Conservation (phyloP, 2,329 filamentous ascomycete species). For the Laburnicola sp. region DNA sequence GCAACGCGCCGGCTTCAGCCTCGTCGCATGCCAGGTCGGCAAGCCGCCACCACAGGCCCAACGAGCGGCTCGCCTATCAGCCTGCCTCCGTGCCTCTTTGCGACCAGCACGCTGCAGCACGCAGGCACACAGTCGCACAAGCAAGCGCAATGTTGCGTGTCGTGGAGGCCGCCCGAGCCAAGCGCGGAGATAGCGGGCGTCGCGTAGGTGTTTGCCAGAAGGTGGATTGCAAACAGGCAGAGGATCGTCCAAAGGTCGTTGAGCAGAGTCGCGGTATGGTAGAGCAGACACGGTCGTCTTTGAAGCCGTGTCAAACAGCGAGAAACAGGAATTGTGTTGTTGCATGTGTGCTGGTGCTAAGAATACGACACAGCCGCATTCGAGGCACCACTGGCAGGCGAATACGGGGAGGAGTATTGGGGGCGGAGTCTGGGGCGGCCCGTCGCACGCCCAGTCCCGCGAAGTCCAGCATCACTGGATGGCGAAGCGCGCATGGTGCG, state of each 20-base stretch:
- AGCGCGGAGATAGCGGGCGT: background rate
- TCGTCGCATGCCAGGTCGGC: constrained; percentile 1
- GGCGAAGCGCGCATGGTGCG: background rate
- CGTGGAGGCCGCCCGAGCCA: background rate
- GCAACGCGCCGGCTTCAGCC: background rate
- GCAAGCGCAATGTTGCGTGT: background rate
- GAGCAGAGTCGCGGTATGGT: background rate
- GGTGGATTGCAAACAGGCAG: background rate
- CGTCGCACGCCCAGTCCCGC: background rate
- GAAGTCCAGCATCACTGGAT: background rate
- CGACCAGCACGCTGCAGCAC: background rate
- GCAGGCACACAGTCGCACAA: background rate
- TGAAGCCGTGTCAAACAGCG: background rate
- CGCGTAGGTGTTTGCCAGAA: background rate
- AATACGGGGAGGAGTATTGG: constrained; percentile 13
- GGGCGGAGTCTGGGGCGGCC: constrained; percentile 6
- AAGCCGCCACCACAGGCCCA: background rate
- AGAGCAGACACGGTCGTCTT: background rate
- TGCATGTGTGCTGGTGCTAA: constrained; percentile 10
- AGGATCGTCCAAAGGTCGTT: background rate
- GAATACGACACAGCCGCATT: constrained; percentile 22
- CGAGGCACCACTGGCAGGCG: constrained; percentile 6
- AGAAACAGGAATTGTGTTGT: background rate
- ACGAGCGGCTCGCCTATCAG: background rate
- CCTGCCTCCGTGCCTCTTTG: background rate